Evolutionary conservation across 2,329 filamentous ascomycete species (phyloP).

Genomic region (Sordariomycetes sp.): DNA sequence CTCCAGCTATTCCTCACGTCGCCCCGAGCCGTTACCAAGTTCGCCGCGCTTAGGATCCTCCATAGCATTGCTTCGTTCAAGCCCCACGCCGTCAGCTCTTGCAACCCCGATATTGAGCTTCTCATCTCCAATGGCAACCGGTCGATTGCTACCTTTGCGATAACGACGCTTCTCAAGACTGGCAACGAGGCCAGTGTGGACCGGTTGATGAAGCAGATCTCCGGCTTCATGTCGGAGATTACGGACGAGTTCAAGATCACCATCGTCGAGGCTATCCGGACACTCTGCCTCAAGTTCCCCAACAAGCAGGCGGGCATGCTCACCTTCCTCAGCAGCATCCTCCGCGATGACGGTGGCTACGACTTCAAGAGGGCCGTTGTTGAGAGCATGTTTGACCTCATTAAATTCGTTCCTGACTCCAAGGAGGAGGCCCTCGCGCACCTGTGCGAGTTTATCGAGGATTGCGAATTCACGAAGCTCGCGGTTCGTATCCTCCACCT

Average conservation of each 20-base stretch:
- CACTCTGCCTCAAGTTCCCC: constrained; percentile 92
- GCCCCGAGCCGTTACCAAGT: constrained; percentile 90
- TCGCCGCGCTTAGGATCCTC: constrained; percentile 89
- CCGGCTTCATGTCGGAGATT: constrained; percentile 96
- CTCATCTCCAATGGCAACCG: constrained; percentile 95
- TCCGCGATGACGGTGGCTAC: constrained; percentile 93
- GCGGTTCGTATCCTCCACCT: constrained; percentile 91
- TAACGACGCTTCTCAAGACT: constrained; percentile 94
- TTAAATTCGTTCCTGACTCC: constrained; percentile 93
- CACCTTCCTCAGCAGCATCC: constrained; percentile 88
- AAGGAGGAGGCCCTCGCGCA: constrained; percentile 77
- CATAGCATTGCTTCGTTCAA: constrained; percentile 97
- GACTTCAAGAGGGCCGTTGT: constrained; percentile 97
- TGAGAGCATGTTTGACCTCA: constrained; percentile 98
- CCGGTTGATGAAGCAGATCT: constrained; percentile 96
- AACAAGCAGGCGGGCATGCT: constrained; percentile 98
- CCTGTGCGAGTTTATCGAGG: constrained; percentile 97
- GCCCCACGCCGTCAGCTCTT: constrained; percentile 78
- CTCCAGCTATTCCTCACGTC: constrained; percentile 95
- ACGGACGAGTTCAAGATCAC: constrained; percentile 99
- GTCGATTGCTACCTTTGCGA: constrained; percentile 95
- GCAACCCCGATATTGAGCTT: constrained; percentile 94
- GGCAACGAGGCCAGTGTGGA: constrained; percentile 97
- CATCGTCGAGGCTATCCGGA: constrained; percentile 97
- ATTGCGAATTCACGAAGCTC: constrained; percentile 97